phyloP scores from a whole-genome alignment of 176 grass and related monocot genomes.

The Melocanna baccifera region DNA sequence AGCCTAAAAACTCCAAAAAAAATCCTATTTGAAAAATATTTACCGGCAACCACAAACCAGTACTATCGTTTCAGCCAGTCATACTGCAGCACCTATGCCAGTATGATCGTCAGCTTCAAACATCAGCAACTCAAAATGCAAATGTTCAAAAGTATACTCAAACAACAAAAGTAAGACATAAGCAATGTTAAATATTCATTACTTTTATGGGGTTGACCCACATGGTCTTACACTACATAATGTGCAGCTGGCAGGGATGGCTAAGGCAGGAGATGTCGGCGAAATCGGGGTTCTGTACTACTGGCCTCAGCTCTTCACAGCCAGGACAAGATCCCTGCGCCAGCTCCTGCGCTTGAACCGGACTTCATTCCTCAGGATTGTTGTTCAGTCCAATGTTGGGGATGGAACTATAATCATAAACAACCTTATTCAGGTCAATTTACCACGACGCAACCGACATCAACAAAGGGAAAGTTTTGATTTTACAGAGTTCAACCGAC shows the following conservation, averaged over 20 bases:
- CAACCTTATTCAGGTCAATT: slow-evolving; percentile 55
- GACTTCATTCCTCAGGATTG: slow-evolving; percentile 42
- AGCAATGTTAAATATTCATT: too few species aligned
- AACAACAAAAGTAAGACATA: too few species aligned
- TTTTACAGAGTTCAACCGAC: neutral
- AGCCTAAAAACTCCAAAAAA: too few species aligned
- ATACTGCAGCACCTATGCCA: too few species aligned
- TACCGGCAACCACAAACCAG: too few species aligned
- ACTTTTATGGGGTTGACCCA: too few species aligned
- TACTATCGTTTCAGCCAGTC: too few species aligned
- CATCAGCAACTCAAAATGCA: too few species aligned
- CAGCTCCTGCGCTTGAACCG: slow-evolving; percentile 77
- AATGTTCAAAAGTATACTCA: too few species aligned
- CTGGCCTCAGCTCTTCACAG: slow-evolving; percentile 74
- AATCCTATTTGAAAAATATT: too few species aligned
- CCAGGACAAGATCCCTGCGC: slow-evolving; percentile 60
- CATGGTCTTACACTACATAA: neutral
- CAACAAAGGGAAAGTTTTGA: too few species aligned
- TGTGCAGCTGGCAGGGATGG: slow-evolving; percentile 44
- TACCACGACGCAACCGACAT: neutral
- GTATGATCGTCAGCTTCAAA: too few species aligned
- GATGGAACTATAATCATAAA: slow-evolving; percentile 77
- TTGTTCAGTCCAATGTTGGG: slow-evolving; percentile 66
- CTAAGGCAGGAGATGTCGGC: slow-evolving; percentile 57
- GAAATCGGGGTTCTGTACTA: slow-evolving; percentile 85